Conservation (phyloP, 768 basidiomycete species). For the Naematelia aurantialba region DNA sequence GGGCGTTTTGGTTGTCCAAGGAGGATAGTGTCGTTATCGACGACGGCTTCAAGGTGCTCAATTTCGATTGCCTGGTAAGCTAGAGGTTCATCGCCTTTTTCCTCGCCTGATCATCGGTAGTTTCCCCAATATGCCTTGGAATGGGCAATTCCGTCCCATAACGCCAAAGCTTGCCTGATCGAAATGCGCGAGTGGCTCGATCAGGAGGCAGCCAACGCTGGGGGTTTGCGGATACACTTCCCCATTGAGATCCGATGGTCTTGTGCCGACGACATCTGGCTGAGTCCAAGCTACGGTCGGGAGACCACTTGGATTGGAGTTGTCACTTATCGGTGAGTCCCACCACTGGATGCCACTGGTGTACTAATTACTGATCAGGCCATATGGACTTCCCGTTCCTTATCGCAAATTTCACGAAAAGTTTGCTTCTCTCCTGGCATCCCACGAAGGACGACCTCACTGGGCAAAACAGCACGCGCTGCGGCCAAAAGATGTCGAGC, state of each 20-base stretch:
- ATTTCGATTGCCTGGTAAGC: slow-evolving; percentile 85
- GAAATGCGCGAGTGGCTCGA: slow-evolving; percentile 71
- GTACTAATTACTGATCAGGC: slow-evolving; percentile 55
- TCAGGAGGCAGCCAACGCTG: slow-evolving; percentile 61
- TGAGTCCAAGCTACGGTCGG: slow-evolving; percentile 78
- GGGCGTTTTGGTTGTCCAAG: slow-evolving; percentile 61
- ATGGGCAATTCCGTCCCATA: slow-evolving; percentile 78
- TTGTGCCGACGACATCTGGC: slow-evolving; percentile 84
- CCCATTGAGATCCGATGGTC: slow-evolving; percentile 90
- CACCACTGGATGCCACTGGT: slow-evolving; percentile 5
- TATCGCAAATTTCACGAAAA: slow-evolving; percentile 72
- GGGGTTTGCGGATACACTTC: slow-evolving; percentile 82
- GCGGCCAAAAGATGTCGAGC: slow-evolving; percentile 61
- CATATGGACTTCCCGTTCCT: slow-evolving; percentile 76
- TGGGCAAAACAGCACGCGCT: slow-evolving; percentile 92
- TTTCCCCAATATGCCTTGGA: slow-evolving; percentile 92
- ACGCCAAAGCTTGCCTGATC: slow-evolving; percentile 64
- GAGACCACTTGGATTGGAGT: slow-evolving; percentile 93
- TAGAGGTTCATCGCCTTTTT: slow-evolving; percentile 1
- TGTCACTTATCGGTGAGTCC: slow-evolving; percentile 84
- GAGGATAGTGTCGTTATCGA: slow-evolving; percentile 63
- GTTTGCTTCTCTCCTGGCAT: slow-evolving; percentile 68
- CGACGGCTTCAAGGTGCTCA: slow-evolving; percentile 78
- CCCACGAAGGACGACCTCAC: slow-evolving; percentile 78
- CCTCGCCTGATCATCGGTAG: slow-evolving; percentile 51